phyloP scores from a whole-genome alignment of 768 basidiomycete genomes.

The Strobilomyces echinocephalus region DNA sequence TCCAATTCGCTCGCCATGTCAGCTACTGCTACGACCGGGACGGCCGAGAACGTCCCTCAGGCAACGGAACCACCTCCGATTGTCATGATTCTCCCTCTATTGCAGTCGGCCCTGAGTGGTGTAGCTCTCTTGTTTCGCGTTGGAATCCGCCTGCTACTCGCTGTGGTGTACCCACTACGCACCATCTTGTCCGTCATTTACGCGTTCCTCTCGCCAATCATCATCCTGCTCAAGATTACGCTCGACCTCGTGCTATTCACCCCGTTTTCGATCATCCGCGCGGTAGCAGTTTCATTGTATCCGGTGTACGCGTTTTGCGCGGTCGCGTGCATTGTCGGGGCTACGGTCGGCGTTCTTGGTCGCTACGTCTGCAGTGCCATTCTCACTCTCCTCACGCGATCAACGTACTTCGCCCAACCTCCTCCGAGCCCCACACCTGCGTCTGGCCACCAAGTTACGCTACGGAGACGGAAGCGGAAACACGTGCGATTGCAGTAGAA shows the following conservation, averaged over 20 bases:
- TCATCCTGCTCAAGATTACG: conserved; percentile 38
- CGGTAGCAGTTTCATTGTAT: conserved; percentile 42
- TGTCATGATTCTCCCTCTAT: conserved; percentile 18
- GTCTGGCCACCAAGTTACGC: conserved; percentile 8
- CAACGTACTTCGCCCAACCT: conserved; percentile 11
- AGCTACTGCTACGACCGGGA: neutral
- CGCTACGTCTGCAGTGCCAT: conserved; percentile 15
- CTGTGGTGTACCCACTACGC: conserved; percentile 15
- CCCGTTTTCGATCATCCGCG: conserved; percentile 39
- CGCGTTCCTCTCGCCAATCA: conserved; percentile 47
- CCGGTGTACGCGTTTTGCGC: conserved; percentile 56
- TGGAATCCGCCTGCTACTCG: conserved; percentile 10
- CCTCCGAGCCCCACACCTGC: conserved; percentile 1
- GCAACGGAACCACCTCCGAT: conserved; percentile 22
- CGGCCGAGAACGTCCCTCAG: neutral
- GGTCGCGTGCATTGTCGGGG: conserved; percentile 51
- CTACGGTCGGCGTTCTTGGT: conserved; percentile 40
- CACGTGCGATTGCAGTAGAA: conserved; percentile 20
- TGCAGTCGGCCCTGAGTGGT: conserved; percentile 7
- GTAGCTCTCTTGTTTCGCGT: conserved; percentile 14
- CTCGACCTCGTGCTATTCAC: conserved; percentile 40
- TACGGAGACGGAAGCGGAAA: conserved; percentile 23
- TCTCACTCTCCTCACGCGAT: conserved; percentile 8
- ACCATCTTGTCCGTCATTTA: conserved; percentile 23
- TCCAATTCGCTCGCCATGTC: conserved; percentile 7